Evolutionary conservation across 2,329 filamentous ascomycete species (phyloP).

Genomic region (Graphiopsis chlorocephala): DNA sequence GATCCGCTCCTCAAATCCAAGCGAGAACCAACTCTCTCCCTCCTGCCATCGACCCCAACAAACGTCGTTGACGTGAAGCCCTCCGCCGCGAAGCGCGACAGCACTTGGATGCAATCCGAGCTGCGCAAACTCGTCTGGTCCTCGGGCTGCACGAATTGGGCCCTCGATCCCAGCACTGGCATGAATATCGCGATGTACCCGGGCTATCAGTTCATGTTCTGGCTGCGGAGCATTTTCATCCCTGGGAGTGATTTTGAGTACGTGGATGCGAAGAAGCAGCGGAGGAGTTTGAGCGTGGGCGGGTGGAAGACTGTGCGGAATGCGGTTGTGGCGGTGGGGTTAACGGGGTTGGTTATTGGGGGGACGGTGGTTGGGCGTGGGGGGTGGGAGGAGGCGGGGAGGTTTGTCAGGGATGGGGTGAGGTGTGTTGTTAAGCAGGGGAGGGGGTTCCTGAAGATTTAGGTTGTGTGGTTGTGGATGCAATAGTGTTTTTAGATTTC

Average conservation of each 20-base stretch:
- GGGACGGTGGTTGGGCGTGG: not conserved
- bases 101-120: constrained; percentile 40
- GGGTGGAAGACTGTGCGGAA: constrained; percentile 23
- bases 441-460: not conserved
- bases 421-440: not conserved
- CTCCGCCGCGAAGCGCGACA: constrained; percentile 32
- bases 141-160: constrained; percentile 53
- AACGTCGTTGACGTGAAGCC: constrained; percentile 29
- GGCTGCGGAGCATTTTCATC: constrained; percentile 48
- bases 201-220: constrained; percentile 51
- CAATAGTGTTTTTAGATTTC: too few species aligned
- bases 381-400: not conserved
- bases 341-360: not conserved
- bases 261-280: constrained; percentile 14
- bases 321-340: not conserved
- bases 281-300: constrained; percentile 23
- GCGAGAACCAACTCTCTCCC: constrained; percentile 28
- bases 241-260: constrained; percentile 27
- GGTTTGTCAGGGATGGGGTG: not conserved
- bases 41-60: constrained; percentile 28
- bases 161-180: constrained; percentile 46
- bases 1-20: constrained; percentile 40
- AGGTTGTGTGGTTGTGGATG: not conserved
- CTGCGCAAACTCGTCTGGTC: constrained; percentile 49
- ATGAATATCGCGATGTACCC: constrained; percentile 55